Evolutionary conservation across 306 rosid genomes (phyloP).

Genomic region (Pachyrhizus erosus): DNA sequence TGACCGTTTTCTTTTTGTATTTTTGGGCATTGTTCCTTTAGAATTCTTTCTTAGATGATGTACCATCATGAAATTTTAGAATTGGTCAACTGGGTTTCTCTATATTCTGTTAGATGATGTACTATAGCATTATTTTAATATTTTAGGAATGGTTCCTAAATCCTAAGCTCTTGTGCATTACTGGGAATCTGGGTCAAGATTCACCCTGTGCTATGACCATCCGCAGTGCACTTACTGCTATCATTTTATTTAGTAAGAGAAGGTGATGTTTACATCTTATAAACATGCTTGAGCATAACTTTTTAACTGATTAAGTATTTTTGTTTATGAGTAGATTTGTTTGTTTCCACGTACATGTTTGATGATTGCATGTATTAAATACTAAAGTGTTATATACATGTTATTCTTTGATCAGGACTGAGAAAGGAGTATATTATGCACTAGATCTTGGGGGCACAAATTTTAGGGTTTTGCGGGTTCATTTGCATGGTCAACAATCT

Average conservation of each 20-base stretch:
- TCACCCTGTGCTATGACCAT: conserved; percentile 21
- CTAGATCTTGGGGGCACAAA: conserved; percentile 84
- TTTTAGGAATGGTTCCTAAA: not conserved
- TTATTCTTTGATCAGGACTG: conserved; percentile 57
- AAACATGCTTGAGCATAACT: conserved; percentile 10
- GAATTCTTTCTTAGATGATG: not conserved
- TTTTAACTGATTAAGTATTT: not conserved
- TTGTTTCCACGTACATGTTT: not conserved
- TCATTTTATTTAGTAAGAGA: conserved; percentile 27
- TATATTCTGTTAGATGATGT: not conserved
- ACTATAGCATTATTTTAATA: not conserved
- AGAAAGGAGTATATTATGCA: conserved; percentile 78
- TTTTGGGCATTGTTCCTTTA: not conserved
- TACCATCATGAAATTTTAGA: not conserved
- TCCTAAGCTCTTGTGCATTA: conserved; percentile 17
- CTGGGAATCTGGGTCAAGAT: conserved; percentile 29
- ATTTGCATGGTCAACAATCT: conserved; percentile 60
- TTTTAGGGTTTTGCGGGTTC: conserved; percentile 78
- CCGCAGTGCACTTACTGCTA: not conserved
- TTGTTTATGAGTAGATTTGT: conserved; percentile 21
- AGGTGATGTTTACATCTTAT: conserved; percentile 3
- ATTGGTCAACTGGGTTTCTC: not conserved
- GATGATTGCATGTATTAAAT: conserved; percentile 24
- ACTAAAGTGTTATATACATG: not conserved
- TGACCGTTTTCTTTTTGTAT: not conserved